Percentiles rank a stretch among this genome's conserved stretches.
phyloP scores from a whole-genome alignment of 2,329 filamentous ascomycete species.

The Neofusicoccum umdonicola region DNA sequence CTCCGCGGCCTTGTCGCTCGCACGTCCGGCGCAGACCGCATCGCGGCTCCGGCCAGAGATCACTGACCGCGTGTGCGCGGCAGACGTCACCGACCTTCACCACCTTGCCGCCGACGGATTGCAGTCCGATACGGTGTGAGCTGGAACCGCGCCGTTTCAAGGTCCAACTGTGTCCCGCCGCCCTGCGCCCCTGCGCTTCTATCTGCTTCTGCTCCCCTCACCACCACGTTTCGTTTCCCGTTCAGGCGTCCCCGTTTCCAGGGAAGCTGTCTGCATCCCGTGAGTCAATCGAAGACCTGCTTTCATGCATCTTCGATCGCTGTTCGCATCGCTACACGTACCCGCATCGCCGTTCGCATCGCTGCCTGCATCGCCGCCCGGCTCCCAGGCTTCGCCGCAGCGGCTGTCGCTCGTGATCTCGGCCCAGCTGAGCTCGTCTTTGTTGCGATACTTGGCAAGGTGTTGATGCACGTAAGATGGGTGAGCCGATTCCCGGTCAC shows the following conservation, averaged over 20 bases:
- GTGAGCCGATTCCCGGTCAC: too few relatives aligned
- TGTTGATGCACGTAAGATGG: too few relatives aligned
- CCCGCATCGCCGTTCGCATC: neutral
- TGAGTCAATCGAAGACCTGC: neutral
- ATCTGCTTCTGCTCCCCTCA: neutral
- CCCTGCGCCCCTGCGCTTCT: neutral
- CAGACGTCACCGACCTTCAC: neutral
- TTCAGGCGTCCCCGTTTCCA: neutral
- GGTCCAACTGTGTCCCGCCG: neutral
- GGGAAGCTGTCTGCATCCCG: neutral
- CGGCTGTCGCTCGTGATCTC: too few relatives aligned
- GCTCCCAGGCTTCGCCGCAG: neutral
- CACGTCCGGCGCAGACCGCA: neutral
- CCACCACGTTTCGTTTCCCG: neutral
- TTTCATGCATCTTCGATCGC: neutral
- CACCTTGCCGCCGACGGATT: neutral
- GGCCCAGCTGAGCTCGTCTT: too few relatives aligned
- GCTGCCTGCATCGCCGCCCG: neutral
- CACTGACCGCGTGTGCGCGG: neutral
- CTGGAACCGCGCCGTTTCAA: neutral
- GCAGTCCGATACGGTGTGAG: neutral
- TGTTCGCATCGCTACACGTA: neutral
- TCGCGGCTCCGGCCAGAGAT: neutral
- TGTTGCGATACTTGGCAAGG: too few relatives aligned
- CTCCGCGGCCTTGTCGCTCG: neutral